Base-by-base conservation (phyloP, 495 filamentous ascomycete species). In the Penicillium subrubescens region DNA sequence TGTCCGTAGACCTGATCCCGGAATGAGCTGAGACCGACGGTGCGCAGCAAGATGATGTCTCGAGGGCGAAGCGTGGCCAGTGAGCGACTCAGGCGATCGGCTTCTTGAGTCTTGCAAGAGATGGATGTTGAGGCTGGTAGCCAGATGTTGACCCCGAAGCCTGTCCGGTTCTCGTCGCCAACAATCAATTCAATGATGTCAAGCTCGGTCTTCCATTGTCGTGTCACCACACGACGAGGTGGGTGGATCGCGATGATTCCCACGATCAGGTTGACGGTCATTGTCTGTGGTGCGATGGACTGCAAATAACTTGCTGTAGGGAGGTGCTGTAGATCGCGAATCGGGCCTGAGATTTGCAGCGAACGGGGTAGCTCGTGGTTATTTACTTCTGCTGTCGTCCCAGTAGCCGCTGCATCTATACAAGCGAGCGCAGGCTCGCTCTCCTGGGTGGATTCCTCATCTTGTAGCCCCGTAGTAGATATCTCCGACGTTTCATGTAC, bases 121-220 rank as follows among this genome's bases (percentile, higher is more conserved):
- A 55, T 33, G 56, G 64, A 58, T 23, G 60, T 62, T 60, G 29
- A 66, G 29, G 73, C 65, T 3, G 81, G 74, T 15, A 96, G 79
- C 94, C 94, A 97, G 66, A 97, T 90, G 31, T 89, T 94, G 62
- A 97, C 78, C 14, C 82, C 85, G 73, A 97, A 96, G 15, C 91
- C 91, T 14, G 90, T 87, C 55, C 83, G 86, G 2, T 92, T 95
- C 60, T 97, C 92, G 70, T 98, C 94, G 14, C 90, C 93, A 1
- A 97, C 91, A 1, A 93, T 81, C 6, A 96, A 73, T 69, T 96
- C 92, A 37, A 93, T 77, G 0, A 96, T 81, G 37, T 89, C 82
- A 51, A 89, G 82, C 50, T 77, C 76, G 27, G 66, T 73, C 61
- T 77, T 79, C 74, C 79, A 80, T 66, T 79, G 78, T 55, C 79